phyloP scores from a whole-genome alignment of 1,284 basidiomycete species.

The Pascua guehoae region DNA sequence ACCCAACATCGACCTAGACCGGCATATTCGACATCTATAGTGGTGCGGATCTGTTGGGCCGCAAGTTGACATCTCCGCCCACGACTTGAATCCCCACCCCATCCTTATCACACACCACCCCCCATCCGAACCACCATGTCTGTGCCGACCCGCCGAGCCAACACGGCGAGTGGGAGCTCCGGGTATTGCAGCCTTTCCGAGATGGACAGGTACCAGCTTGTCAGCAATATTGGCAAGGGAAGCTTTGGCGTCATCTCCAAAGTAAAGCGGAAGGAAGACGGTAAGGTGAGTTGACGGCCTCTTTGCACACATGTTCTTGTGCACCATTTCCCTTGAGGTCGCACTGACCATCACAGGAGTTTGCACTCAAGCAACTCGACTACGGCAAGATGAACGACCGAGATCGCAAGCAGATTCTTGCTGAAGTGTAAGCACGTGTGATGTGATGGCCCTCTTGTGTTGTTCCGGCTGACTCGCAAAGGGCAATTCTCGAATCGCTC shows the following conservation, averaged over 20 bases:
- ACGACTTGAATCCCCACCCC: background rate
- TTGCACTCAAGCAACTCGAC: constrained; percentile 92
- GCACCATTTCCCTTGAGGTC: background rate
- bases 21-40: background rate
- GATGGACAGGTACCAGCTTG: constrained; percentile 74
- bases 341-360: constrained; percentile 55
- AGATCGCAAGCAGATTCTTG: constrained; percentile 88
- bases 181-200: constrained; percentile 46
- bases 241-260: constrained; percentile 95
- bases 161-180: constrained; percentile 4
- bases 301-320: background rate
- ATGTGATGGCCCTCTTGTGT: no score
- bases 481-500: constrained; percentile 92
- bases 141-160: constrained; percentile 5
- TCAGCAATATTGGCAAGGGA: constrained; percentile 93
- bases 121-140: constrained; percentile 2
- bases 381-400: constrained; percentile 91
- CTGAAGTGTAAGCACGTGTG: constrained; percentile 78
- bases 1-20: background rate
- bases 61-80: background rate
- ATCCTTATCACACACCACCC: background rate
- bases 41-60: no score
- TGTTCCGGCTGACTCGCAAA: constrained; percentile 38
- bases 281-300: constrained; percentile 59
- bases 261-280: constrained; percentile 79